phyloP scores from a whole-genome alignment of 257 asterid genomes.

The Dorcoceras hygrometricum region DNA sequence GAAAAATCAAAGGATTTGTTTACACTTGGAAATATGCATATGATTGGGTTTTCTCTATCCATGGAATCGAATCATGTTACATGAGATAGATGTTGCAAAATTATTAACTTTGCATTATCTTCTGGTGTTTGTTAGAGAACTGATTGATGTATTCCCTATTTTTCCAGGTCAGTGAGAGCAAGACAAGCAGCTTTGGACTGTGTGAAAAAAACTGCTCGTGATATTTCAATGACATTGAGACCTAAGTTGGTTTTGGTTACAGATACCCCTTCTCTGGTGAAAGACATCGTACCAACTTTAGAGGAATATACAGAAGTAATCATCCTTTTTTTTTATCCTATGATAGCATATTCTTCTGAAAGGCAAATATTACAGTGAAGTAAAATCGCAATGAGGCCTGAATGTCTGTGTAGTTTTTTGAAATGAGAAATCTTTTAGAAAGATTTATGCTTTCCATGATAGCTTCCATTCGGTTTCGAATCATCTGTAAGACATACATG shows the following conservation, averaged over 20 bases:
- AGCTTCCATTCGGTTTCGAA: not conserved
- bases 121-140: conserved; percentile 4
- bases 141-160: conserved; percentile 11
- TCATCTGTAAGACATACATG: not conserved
- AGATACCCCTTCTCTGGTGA: conserved; percentile 71
- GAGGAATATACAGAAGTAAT: conserved; percentile 71
- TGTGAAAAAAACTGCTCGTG: conserved; percentile 41
- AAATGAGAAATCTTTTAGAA: not conserved
- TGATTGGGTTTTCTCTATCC: not conserved
- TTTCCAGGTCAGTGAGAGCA: conserved; percentile 75
- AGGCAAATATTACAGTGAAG: conserved; percentile 2
- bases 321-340: conserved; percentile 20
- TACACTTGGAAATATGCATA: not conserved
- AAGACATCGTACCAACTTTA: conserved; percentile 51
- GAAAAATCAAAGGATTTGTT: not conserved
- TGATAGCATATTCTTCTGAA: not conserved
- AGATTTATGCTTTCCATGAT: not conserved
- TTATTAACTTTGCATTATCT: not conserved
- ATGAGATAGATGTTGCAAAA: not conserved
- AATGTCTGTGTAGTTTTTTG: not conserved
- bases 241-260: conserved; percentile 82
- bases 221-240: conserved; percentile 37
- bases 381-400: not conserved
- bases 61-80: not conserved
- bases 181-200: conserved; percentile 71